Percentiles rank a stretch among this genome's conserved stretches.
Conservation (phyloP, 1,139 yeast species). For the Arxiozyma heterogenica region DNA sequence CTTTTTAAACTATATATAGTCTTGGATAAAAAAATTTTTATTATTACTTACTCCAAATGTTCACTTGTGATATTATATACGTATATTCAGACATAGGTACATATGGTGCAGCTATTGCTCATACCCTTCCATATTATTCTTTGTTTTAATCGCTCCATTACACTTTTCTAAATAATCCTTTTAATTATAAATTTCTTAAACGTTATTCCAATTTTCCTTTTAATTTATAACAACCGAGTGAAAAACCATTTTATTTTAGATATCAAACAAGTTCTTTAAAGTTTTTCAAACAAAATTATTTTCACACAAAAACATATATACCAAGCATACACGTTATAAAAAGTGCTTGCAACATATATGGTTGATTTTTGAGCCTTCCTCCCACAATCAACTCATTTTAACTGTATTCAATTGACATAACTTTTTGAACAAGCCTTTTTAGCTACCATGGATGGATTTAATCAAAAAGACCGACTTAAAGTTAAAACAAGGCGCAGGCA, state of each 20-base stretch:
- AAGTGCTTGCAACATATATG: no score
- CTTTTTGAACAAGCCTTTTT: background rate
- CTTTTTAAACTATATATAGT: no score
- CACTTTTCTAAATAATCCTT: background rate
- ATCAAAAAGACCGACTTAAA: constrained; percentile 9
- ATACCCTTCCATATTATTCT: no score
- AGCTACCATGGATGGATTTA: constrained; percentile 14
- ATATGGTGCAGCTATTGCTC: background rate
- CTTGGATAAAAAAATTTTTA: background rate
- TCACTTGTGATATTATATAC: background rate
- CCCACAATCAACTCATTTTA: background rate
- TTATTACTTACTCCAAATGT: background rate
- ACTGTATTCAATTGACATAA: background rate
- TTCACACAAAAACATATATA: background rate
- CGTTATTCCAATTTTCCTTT: background rate
- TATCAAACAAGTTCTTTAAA: no score
- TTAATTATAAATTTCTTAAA: no score
- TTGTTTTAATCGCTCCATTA: no score
- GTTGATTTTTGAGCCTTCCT: no score
- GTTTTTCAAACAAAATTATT: background rate
- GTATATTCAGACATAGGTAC: background rate
- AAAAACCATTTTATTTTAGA: no score
- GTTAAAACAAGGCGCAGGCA: constrained; percentile 19
- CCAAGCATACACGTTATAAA: background rate
- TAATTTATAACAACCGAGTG: background rate